These are phyloP conservation scores for Oxytropis ochrocephala DNA, from an alignment of 306 rosid genomes.

Conservation along the genomic window DNA sequence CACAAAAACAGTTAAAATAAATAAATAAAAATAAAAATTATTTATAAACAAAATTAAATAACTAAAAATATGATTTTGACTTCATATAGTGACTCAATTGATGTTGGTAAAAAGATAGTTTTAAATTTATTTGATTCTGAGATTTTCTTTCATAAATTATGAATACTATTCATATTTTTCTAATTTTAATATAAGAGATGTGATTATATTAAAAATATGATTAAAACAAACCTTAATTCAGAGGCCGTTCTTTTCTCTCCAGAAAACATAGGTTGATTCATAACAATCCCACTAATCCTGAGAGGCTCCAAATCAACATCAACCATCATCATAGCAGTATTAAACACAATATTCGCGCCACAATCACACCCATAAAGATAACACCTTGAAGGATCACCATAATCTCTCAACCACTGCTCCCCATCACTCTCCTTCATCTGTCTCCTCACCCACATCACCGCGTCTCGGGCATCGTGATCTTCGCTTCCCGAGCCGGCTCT, in stretches of 20 bases:
- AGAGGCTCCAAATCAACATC: conserved; percentile 26
- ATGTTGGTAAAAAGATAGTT: no score
- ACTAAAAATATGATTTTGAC: no score
- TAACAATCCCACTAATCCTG: conserved; percentile 39
- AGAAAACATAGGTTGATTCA: conserved; percentile 77
- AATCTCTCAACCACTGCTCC: conserved; percentile 55
- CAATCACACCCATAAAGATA: conserved; percentile 45
- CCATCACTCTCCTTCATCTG: conserved; percentile 30
- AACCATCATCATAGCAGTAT: not conserved
- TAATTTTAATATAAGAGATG: no score
- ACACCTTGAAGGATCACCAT: conserved; percentile 55
- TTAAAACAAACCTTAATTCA: conserved; percentile 25
- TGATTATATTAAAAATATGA: no score
- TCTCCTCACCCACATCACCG: conserved; percentile 37
- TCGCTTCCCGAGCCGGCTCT: conserved; percentile 39
- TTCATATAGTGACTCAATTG: no score
- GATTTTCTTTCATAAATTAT: no score
- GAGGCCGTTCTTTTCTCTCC: conserved; percentile 48
- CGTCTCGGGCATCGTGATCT: conserved; percentile 35
- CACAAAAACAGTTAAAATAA: no score
- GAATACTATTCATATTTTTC: no score
- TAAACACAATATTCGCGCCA: conserved; percentile 59
- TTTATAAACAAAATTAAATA: no score
- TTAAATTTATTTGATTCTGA: no score
- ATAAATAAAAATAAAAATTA: no score